phyloP scores from a whole-genome alignment of 2,329 filamentous ascomycete genomes.

The Fusarium bulbicola region DNA sequence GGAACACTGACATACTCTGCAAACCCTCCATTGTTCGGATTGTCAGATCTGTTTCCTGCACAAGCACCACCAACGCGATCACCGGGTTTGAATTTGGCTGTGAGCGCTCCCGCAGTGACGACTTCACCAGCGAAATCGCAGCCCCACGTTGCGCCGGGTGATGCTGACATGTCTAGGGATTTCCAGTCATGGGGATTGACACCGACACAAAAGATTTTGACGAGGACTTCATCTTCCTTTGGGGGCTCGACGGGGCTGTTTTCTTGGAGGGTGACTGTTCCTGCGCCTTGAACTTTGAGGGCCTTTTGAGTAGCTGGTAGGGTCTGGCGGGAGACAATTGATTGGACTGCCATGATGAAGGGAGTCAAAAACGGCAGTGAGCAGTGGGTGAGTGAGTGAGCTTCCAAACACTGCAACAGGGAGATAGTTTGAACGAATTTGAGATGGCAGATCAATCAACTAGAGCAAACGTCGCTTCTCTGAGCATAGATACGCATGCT shows the following conservation, averaged over 20 bases:
- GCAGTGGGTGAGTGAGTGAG: background rate
- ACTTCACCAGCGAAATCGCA: constrained; percentile 31
- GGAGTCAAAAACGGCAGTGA: background rate
- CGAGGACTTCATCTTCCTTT: constrained; percentile 17
- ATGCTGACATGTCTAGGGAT: constrained; percentile 30
- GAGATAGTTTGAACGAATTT: too few relatives aligned
- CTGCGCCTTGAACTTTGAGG: background rate
- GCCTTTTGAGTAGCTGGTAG: background rate
- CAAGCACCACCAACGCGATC: background rate
- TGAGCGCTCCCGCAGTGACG: background rate
- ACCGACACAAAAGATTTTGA: constrained; percentile 15
- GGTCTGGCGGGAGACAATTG: background rate
- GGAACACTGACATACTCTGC: constrained; percentile 5
- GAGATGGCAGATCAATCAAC: background rate
- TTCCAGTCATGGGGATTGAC: constrained; percentile 35
- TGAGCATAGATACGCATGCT: background rate
- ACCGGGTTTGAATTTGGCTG: background rate
- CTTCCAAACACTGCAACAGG: background rate
- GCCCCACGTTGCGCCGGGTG: constrained; percentile 27
- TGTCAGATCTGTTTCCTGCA: background rate
- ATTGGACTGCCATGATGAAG: constrained; percentile 3
- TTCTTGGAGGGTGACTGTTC: background rate
- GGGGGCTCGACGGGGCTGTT: background rate
- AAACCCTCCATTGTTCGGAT: background rate
- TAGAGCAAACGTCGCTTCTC: background rate